Conservation (phyloP, 1,284 basidiomycete genomes). For the Lignosus rhinocerotis region DNA sequence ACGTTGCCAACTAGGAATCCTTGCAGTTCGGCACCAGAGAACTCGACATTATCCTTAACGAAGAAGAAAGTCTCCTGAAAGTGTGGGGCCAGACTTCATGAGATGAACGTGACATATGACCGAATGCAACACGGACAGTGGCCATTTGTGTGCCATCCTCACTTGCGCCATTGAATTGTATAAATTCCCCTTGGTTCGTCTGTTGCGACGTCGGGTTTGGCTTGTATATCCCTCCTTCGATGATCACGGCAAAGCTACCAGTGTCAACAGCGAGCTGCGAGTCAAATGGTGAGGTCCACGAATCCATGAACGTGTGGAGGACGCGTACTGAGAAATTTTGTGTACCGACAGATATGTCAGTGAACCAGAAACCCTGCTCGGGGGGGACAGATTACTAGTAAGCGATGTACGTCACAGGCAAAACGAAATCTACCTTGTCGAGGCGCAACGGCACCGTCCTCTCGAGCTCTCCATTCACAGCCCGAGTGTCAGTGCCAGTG, state of each 20-base stretch:
- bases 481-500: neutral
- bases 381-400: neutral
- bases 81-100: no score
- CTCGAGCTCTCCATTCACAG: neutral
- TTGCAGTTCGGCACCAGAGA: neutral
- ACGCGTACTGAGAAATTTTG: neutral
- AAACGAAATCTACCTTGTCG: neutral
- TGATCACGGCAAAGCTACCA: slow-evolving; percentile 1
- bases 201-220: slow-evolving; percentile 1
- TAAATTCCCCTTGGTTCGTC: slow-evolving; percentile 8
- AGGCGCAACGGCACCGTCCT: neutral
- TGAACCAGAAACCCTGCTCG: neutral
- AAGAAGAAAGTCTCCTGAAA: slow-evolving; percentile 2
- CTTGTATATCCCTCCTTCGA: neutral
- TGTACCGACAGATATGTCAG: neutral
- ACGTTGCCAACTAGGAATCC: slow-evolving; percentile 8
- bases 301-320: neutral
- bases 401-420: neutral
- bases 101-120: neutral
- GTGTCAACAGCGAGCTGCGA: neutral
- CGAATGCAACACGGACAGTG: neutral
- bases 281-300: neutral
- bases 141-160: slow-evolving; percentile 2
- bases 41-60: slow-evolving; percentile 1
- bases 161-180: slow-evolving; percentile 9